Conservation (phyloP, 768 basidiomycete genomes). For the Mycena galopus region DNA sequence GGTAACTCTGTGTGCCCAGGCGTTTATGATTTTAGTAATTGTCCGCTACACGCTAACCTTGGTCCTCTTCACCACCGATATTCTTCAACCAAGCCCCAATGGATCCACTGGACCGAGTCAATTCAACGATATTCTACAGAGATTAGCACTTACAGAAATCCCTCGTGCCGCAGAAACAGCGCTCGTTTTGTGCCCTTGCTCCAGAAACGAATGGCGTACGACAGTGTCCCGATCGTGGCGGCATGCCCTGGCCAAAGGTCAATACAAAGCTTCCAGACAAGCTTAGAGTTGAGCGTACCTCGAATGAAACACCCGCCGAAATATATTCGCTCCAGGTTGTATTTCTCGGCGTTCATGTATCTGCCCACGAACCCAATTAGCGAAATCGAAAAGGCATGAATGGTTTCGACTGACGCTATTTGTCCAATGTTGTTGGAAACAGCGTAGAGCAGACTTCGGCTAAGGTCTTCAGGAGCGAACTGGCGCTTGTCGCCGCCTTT, state of each 20-base stretch:
- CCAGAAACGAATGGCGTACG: conserved; percentile 99
- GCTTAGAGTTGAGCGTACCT: conserved; percentile 66
- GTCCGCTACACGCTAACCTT: not conserved
- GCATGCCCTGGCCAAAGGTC: conserved; percentile 79
- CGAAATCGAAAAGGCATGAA: not conserved
- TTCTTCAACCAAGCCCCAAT: conserved; percentile 99
- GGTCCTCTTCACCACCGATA: conserved; percentile 29
- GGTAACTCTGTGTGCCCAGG: not conserved
- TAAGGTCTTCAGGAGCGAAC: conserved; percentile 94
- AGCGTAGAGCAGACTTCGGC: conserved; percentile 93
- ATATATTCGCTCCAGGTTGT: conserved; percentile 95
- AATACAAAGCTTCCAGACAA: conserved; percentile 11
- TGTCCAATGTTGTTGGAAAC: conserved; percentile 99
- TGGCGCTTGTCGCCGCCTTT: conserved; percentile 83
- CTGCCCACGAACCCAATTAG: conserved; percentile 53
- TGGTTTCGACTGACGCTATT: conserved; percentile 85
- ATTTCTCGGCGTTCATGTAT: conserved; percentile 99
- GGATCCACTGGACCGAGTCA: conserved; percentile 70
- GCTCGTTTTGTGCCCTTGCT: conserved; percentile 97
- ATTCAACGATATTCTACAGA: conserved; percentile 16
- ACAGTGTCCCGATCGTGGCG: conserved; percentile 95
- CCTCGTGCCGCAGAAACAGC: conserved; percentile 96
- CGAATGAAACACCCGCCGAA: conserved; percentile 99
- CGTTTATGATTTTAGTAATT: conserved; percentile 2
- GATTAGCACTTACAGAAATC: conserved; percentile 73